Percentiles rank a stretch among this genome's conserved stretches.
Conservation (phyloP, 495 filamentous ascomycete genomes). For the Extremus antarcticus region DNA sequence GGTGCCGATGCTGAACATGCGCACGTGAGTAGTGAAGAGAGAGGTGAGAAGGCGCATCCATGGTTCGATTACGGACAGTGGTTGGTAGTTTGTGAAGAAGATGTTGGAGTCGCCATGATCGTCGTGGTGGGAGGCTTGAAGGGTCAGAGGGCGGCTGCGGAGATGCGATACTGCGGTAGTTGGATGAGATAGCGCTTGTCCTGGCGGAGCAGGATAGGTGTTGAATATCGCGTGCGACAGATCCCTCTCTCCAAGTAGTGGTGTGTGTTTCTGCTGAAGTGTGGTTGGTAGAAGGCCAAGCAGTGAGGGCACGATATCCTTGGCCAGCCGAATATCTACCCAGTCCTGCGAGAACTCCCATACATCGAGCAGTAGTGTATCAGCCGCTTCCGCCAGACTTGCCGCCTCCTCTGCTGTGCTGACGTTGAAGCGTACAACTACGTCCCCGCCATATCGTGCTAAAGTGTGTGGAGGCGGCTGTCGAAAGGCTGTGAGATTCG, state of each 20-base stretch:
- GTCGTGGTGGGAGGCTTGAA: conserved; percentile 26
- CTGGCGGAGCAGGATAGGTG: conserved; percentile 52
- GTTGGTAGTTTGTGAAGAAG: conserved; percentile 84
- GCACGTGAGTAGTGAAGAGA: conserved; percentile 72
- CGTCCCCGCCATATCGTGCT: conserved; percentile 61
- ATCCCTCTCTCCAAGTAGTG: conserved; percentile 59
- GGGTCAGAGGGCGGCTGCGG: conserved; percentile 23
- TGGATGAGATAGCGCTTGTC: conserved; percentile 12
- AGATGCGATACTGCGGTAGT: background rate
- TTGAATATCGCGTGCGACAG: conserved; percentile 65
- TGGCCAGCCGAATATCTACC: conserved; percentile 75
- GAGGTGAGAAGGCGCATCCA: conserved; percentile 88
- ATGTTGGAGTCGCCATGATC: conserved; percentile 44
- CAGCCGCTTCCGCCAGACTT: conserved; percentile 60
- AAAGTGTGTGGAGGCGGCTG: conserved; percentile 8
- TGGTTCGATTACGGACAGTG: conserved; percentile 60
- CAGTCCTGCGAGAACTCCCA: conserved; percentile 76
- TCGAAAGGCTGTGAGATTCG: background rate
- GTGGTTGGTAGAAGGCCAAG: conserved; percentile 70
- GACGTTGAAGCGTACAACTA: conserved; percentile 82
- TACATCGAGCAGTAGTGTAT: conserved; percentile 72
- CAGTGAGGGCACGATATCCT: conserved; percentile 70
- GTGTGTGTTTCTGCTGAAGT: conserved; percentile 59
- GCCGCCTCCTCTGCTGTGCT: conserved; percentile 56
- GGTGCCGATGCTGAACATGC: conserved; percentile 62